Base-by-base conservation (phyloP, 2,329 filamentous ascomycete species). In the Gliomastix tumulicola region DNA sequence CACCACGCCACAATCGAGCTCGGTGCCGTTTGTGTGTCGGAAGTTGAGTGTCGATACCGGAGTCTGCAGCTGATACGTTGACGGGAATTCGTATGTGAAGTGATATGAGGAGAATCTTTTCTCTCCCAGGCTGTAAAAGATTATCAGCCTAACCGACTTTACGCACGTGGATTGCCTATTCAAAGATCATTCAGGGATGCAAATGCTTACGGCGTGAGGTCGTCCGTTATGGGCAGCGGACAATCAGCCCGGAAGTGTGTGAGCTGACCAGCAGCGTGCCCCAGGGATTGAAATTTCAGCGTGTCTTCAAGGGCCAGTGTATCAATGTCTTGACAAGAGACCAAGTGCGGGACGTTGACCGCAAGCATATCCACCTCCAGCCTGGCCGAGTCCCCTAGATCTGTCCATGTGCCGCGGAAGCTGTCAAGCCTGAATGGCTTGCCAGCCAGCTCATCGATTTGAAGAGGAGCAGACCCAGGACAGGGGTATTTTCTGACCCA, bases 401-500 rank as follows among this genome's bases (percentile, higher is more conserved):
- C 22, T 19, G 21, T 10, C 12, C 18, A 12, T n/a, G 32, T 21
- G 21, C 34, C 19, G 25, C 28, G n/a, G 12, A 39, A 8, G 6
- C 12, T 25, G 7, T 19, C 11, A 21, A 35, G 13, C 20, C n/a
- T 9, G 33, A 35, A 25, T 15, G 33, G 19, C 16, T 15, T 28
- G 13, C 16, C 13, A 12, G 20, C 16, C 12, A 23, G 11, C 9
- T n/a, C 13, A 9, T 16, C 21, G 16, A 16, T n/a, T n/a, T n/a
- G 15, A 15, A 9, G 4, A 23, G 10, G 16, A 7, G 20, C n/a
- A 10, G 18, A 18, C 17, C 5, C 21, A 18, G 23, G 13, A 15
- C 33, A 35, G 20, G 19, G 21, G 22, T 35, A 35, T 18, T 35
- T 23, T 18, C 13, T 35, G 13, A 39, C 19, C 37, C 37, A 39